phyloP scores from a whole-genome alignment of 1,284 basidiomycete genomes.

The Heterobasidion irregulare region DNA sequence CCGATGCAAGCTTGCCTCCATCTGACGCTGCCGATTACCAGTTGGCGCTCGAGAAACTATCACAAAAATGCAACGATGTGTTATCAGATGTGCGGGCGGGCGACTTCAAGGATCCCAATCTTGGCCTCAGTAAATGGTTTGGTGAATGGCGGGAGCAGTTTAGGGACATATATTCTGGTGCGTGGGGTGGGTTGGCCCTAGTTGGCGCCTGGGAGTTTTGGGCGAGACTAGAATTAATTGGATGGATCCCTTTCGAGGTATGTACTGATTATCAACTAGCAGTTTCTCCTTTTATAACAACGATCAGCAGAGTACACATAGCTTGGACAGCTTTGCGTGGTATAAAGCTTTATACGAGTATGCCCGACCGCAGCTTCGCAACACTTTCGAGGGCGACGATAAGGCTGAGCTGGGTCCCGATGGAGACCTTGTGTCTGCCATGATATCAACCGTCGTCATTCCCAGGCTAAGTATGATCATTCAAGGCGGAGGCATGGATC shows the following conservation, averaged over 20 bases:
- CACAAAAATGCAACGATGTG: slow-evolving; percentile 42
- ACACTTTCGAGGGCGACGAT: slow-evolving; percentile 31
- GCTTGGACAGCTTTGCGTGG: slow-evolving; percentile 80
- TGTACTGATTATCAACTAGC: slow-evolving; percentile 16
- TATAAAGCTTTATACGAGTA: slow-evolving; percentile 74
- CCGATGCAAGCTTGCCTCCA: slow-evolving; percentile 66
- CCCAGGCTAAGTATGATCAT: slow-evolving; percentile 69
- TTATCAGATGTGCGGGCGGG: slow-evolving; percentile 82
- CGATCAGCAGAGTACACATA: slow-evolving; percentile 37
- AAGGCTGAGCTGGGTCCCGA: slow-evolving; percentile 67
- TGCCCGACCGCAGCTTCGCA: slow-evolving; percentile 41
- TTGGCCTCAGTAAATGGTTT: slow-evolving; percentile 68
- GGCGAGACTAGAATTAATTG: slow-evolving; percentile 78
- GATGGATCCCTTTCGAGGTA: slow-evolving; percentile 85
- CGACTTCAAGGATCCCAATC: slow-evolving; percentile 79
- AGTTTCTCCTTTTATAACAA: slow-evolving; percentile 11
- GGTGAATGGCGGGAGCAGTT: slow-evolving; percentile 73
- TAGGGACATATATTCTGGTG: slow-evolving; percentile 77
- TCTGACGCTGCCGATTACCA: slow-evolving; percentile 67
- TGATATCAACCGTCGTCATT: slow-evolving; percentile 79
- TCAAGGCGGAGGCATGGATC: slow-evolving; percentile 71
- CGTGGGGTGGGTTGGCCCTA: slow-evolving; percentile 86
- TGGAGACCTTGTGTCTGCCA: slow-evolving; percentile 82
- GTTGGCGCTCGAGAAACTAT: slow-evolving; percentile 52
- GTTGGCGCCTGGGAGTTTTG: slow-evolving; percentile 96